Evolutionary conservation across 495 filamentous ascomycete genomes (phyloP).

Genomic region (Astrocystis sublimbata): DNA sequence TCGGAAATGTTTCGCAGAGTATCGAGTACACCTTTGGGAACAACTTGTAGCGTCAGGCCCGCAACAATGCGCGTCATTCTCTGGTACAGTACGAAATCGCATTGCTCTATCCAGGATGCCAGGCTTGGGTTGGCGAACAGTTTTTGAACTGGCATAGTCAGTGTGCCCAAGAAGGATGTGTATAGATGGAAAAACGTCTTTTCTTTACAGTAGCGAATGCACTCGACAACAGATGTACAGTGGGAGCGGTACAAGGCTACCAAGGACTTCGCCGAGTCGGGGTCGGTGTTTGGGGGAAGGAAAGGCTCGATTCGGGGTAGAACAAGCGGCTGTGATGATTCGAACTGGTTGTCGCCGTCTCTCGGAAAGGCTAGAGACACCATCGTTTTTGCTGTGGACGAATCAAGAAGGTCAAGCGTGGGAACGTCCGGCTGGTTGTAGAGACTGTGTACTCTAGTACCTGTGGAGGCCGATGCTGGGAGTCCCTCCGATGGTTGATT

Average conservation of each 20-base stretch:
- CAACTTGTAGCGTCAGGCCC: slow-evolving; percentile 80
- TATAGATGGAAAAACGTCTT: slow-evolving; percentile 95
- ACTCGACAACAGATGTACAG: slow-evolving; percentile 91
- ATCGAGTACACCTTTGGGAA: slow-evolving; percentile 79
- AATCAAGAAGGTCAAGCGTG: slow-evolving; percentile 46
- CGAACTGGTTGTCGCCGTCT: slow-evolving; percentile 50
- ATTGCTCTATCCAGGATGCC: slow-evolving; percentile 91
- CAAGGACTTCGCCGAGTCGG: slow-evolving; percentile 77
- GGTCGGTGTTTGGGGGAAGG: slow-evolving; percentile 73
- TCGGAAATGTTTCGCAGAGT: slow-evolving; percentile 83
- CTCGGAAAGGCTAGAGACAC: slow-evolving; percentile 68
- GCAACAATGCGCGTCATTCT: slow-evolving; percentile 92
- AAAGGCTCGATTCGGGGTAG: slow-evolving; percentile 78
- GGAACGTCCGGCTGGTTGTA: slow-evolving; percentile 53
- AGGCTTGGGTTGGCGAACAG: slow-evolving; percentile 78
- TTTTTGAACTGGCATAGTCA: slow-evolving; percentile 97
- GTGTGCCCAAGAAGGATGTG: slow-evolving; percentile 89
- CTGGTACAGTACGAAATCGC: slow-evolving; percentile 91
- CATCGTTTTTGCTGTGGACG: slow-evolving; percentile 55
- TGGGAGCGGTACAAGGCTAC: slow-evolving; percentile 87
- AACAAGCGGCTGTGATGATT: slow-evolving; percentile 64
- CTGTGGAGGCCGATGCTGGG: not conserved
- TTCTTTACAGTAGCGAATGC: slow-evolving; percentile 91
- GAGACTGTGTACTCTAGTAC: slow-evolving; percentile 41
- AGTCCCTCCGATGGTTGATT: slow-evolving; percentile 33